phyloP scores from a whole-genome alignment of 2,329 filamentous ascomycete species.

The Rutstroemia sp. region DNA sequence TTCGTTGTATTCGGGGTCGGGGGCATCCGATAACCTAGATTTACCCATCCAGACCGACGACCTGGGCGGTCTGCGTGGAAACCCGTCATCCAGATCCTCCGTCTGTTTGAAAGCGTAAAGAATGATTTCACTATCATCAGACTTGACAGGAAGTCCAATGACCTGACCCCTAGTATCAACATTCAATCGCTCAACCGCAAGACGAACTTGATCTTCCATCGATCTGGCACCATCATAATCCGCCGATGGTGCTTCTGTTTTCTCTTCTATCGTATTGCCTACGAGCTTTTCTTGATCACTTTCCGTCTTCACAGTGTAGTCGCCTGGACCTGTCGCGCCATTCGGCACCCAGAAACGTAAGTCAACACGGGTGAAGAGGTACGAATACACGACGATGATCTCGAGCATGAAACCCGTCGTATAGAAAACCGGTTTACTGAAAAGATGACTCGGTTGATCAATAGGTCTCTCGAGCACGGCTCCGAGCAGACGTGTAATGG shows the following conservation, averaged over 20 bases:
- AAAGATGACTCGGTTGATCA: constrained; percentile 20
- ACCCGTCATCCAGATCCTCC: background rate
- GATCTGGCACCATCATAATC: background rate
- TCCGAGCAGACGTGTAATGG: constrained; percentile 47
- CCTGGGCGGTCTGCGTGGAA: background rate
- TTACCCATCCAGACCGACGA: background rate
- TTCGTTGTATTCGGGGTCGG: background rate
- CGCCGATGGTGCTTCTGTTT: background rate
- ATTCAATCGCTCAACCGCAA: background rate
- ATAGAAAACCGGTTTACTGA: constrained; percentile 67
- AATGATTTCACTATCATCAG: background rate
- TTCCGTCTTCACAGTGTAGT: constrained; percentile 15
- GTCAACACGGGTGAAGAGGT: constrained; percentile 62
- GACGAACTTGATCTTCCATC: background rate
- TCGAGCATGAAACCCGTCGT: constrained; percentile 71
- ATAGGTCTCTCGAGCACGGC: constrained; percentile 33
- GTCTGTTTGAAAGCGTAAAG: background rate
- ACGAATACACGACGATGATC: constrained; percentile 58
- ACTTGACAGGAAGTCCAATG: background rate
- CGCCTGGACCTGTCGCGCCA: constrained; percentile 51
- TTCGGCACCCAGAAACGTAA: constrained; percentile 67
- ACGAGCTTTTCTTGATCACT: background rate
- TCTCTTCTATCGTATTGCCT: background rate
- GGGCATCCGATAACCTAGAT: background rate
- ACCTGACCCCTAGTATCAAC: background rate